Base-by-base conservation (phyloP, 2,329 filamentous ascomycete species). In the Fusarium denticulatum region DNA sequence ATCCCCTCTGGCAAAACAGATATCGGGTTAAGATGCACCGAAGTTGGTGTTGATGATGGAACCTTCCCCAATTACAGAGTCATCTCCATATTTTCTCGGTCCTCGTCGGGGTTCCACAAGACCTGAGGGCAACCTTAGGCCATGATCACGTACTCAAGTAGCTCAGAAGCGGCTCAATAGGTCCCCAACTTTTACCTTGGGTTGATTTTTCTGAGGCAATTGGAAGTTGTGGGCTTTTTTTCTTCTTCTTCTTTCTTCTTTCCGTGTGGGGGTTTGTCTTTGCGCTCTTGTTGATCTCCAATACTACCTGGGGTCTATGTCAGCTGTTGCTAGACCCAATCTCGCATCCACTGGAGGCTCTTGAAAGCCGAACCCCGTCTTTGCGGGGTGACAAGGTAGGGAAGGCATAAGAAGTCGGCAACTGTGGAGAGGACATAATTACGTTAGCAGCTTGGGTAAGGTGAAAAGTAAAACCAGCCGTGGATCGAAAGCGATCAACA, bases 71-170 rank as follows among this genome's bases (percentile, higher is more conserved):
- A 73, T 59, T 60, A 36, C 49, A 59, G 34, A 28, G 28, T 15
- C 37, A 60, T 68, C 71, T 57, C 71, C 71, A 74, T 69, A 57
- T 65, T 72, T 73, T 69, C 71, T 73, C 67, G 71, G 71, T 72
- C 50, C 42, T 56, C 20, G 40, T 74, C 71, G 71, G 71, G 62
- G 50, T 73, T 70, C 57, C 65, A 58, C 49, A 52, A 49, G 30
- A 43, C 37, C 43, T 57, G 47, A 62, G 34, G 18, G 49, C 18
- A 26, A 36, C n/a, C 30, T n/a, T 37, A 36, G 62, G 60, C 43
- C 42, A 66, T 59, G 57, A 42, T 59, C 56, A 24, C 50, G 34
- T 22, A 37, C 16, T 37, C 36, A 11, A 37, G 36, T 37, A 71
- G 69, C 57, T 62, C 60, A 73, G 58, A 43, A 62, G 53, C 49